Evolutionary conservation across 345 rosid species (phyloP), one percentile per base, ranked within the genome.

Genomic region (Turnera subulata): DNA sequence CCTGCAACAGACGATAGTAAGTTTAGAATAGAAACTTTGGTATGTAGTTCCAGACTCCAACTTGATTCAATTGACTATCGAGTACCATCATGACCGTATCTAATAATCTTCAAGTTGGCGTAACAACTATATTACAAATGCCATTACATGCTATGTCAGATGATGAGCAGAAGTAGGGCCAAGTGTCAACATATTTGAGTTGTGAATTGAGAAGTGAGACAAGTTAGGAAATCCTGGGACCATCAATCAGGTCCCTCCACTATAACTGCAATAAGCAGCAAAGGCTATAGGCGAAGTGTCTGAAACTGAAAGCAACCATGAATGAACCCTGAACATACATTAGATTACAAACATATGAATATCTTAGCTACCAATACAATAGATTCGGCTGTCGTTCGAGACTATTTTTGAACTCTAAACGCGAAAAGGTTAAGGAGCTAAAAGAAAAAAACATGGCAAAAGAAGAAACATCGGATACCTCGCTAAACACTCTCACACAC

Each of bases 401-500:
- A 55, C 65, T 56, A 48, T 29, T 57, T 17, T 55, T 54, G 66
- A 56, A 51, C 46, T 35, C 48, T 47, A 53, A 55, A 45, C 11
- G 11, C 11, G 56, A 53, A 42, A 48, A 56, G 23, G 6, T 40
- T 62, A 40, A 40, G 40, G 67, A 39, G 49, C 46, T 11, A 1
- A 35, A 58, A 48, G 37, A 25, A 59, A 59, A 17, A 16, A 22
- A 48, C 1, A 53, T 42, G 13, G 50, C 52, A 56, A 37, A 48
- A 17, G 12, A 49, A 11, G 10, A 21, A 13, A 52, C 74, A 62
- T 62, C 45, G 68, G 68, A 65, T 53, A 38, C 70, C 56, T 57
- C 73, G 53, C 52, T 62, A 38, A 67, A 38, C 43, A 46, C 54
- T 33, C 58, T 16, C 52, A 56, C 14, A 46, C 13, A 50, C 35